Conservation (phyloP, 805 yeast genomes). For the Candida mattraensis region DNA sequence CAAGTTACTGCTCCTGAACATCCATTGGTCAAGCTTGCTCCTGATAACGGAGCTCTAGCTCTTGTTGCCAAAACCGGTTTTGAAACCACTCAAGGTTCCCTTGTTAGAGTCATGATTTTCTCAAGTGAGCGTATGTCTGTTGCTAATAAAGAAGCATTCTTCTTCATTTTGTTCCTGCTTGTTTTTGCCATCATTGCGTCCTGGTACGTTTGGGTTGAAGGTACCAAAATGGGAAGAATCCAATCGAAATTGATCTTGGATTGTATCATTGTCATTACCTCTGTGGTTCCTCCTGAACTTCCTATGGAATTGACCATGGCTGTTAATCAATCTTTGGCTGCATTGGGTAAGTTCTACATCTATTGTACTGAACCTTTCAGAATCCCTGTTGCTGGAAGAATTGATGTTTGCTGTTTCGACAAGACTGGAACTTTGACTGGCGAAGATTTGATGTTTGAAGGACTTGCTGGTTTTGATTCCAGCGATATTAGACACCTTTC, state of each 20-base stretch:
- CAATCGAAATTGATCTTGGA: constrained; percentile 92
- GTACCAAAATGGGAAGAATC: constrained; percentile 91
- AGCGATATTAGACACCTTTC: constrained; percentile 55
- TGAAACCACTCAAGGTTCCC: constrained; percentile 96
- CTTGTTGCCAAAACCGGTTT: constrained; percentile 93
- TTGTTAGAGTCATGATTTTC: constrained; percentile 96
- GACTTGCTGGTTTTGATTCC: constrained; percentile 77
- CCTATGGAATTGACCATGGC: constrained; percentile 99
- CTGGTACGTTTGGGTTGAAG: constrained; percentile 98
- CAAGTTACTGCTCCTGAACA: constrained; percentile 78
- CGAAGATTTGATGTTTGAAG: constrained; percentile 94
- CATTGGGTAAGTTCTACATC: constrained; percentile 81
- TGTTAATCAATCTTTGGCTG: constrained; percentile 86
- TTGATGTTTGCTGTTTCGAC: constrained; percentile 98
- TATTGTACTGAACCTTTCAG: constrained; percentile 99
- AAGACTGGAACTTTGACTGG: constrained; percentile 98
- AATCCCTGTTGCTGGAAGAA: constrained; percentile 96
- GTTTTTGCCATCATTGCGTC: constrained; percentile 93
- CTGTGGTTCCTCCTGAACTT: constrained; percentile 98
- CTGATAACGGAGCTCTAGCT: constrained; percentile 92
- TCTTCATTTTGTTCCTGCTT: constrained; percentile 85
- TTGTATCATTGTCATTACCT: constrained; percentile 92
- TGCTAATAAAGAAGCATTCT: constrained; percentile 91
- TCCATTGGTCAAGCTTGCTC: constrained; percentile 55
- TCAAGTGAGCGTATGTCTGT: constrained; percentile 96